Conservation (phyloP, 345 rosid species). For the Camelina laxa region DNA sequence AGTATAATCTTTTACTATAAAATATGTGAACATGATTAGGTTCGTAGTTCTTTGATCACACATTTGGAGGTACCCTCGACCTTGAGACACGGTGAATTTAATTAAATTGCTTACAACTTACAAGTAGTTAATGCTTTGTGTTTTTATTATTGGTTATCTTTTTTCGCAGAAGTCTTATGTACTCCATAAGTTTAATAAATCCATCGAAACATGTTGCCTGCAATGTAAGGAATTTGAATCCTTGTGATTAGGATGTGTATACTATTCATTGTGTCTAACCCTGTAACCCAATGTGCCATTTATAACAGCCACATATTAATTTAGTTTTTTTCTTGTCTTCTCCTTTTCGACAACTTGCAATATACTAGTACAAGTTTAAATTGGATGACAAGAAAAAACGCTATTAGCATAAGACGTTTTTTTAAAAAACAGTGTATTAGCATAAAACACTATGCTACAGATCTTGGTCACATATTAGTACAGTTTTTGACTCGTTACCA, state of each 20-base stretch:
- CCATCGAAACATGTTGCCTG: constrained; percentile 29
- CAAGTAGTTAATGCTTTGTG: constrained; percentile 9
- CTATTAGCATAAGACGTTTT: too few species aligned
- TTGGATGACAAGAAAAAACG: background rate
- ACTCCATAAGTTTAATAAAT: background rate
- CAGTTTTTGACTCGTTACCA: constrained; percentile 5
- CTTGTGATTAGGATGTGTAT: constrained; percentile 32
- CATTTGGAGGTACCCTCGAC: constrained; percentile 23
- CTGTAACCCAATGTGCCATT: constrained; percentile 15
- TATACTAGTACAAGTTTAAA: background rate
- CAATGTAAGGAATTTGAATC: constrained; percentile 25
- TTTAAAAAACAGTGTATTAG: background rate
- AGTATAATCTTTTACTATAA: too few species aligned
- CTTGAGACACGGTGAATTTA: constrained; percentile 39
- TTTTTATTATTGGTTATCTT: background rate
- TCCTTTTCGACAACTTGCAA: background rate
- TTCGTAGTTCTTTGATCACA: constrained; percentile 24
- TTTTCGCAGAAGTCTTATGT: constrained; percentile 16
- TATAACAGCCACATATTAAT: constrained; percentile 10
- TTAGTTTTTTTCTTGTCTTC: background rate
- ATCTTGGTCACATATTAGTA: background rate
- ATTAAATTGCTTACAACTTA: constrained; percentile 25
- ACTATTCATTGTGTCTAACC: constrained; percentile 25
- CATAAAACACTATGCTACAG: background rate
- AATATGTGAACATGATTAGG: constrained; percentile 20